Evolutionary conservation across 495 filamentous ascomycete species (phyloP).

Genomic region (Tuber aestivum): DNA sequence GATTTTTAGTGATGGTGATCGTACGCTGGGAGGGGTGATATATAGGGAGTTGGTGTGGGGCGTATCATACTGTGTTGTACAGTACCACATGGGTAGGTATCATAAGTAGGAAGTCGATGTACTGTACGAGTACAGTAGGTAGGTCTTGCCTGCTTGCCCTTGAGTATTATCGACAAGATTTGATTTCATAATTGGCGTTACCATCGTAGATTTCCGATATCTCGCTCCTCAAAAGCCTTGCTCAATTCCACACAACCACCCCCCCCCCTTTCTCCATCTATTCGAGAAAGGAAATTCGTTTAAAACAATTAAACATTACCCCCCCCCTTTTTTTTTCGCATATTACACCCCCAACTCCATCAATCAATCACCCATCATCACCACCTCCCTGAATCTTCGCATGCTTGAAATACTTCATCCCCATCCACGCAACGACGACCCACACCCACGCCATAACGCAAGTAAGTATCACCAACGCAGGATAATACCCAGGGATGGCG

Average conservation of each 20-base stretch:
- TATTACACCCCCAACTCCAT: background rate
- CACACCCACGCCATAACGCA: constrained; percentile 98
- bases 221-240: background rate
- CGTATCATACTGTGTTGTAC: no score
- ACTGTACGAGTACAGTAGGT: no score
- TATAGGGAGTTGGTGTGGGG: no score
- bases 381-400: constrained; percentile 63
- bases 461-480: constrained; percentile 84
- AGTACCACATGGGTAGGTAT: no score
- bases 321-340: background rate
- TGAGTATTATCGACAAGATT: background rate
- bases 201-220: background rate
- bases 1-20: background rate
- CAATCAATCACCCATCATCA: constrained; percentile 13
- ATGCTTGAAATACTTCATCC: constrained; percentile 99
- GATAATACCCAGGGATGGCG: constrained; percentile 93
- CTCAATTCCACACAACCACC: no score
- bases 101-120: no score
- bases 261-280: background rate
- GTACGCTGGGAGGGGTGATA: no score
- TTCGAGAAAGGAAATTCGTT: background rate
- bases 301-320: background rate
- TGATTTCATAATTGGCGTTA: background rate
- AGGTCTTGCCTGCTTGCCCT: background rate
- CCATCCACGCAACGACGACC: constrained; percentile 94